A percentile compares a stretch with the other conserved stretches of the same genome.
These are phyloP conservation scores for Neostapfia colusana DNA, from an alignment of 176 grass and related monocot species.

Conservation along the genomic window DNA sequence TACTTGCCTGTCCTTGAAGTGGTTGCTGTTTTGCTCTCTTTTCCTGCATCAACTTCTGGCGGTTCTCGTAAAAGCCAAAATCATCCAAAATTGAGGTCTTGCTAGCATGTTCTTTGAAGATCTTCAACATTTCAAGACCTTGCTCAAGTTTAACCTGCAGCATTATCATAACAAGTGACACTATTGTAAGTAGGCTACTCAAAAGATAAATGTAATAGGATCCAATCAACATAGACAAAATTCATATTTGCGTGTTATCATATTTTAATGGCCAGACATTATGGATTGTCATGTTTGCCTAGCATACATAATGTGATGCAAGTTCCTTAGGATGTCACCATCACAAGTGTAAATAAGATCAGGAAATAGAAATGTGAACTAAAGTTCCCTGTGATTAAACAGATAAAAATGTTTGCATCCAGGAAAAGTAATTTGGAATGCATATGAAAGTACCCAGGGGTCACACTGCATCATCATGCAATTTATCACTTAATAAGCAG, in stretches of 20 bases:
- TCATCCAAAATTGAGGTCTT: conserved; percentile 90
- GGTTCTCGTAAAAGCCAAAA: conserved; percentile 91
- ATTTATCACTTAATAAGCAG: conserved; percentile 21
- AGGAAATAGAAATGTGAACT: background rate
- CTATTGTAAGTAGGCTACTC: background rate
- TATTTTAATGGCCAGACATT: background rate
- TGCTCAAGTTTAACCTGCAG: conserved; percentile 90
- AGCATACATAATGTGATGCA: background rate
- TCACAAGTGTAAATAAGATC: background rate
- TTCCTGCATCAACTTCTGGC: conserved; percentile 90
- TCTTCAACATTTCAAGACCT: conserved; percentile 87
- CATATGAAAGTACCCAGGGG: background rate
- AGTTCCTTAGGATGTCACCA: background rate
- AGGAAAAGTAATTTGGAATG: background rate
- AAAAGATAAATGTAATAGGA: conserved; percentile 9
- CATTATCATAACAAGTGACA: background rate
- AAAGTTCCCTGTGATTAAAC: background rate
- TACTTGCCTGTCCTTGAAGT: conserved; percentile 73
- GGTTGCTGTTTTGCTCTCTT: conserved; percentile 73
- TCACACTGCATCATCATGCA: background rate
- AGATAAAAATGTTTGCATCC: background rate
- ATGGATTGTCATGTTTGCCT: background rate
- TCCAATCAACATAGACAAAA: background rate
- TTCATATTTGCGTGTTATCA: background rate
- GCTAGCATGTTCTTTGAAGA: conserved; percentile 84